Base-by-base conservation (phyloP, 345 rosid genomes). In the Clarkia xantiana region DNA sequence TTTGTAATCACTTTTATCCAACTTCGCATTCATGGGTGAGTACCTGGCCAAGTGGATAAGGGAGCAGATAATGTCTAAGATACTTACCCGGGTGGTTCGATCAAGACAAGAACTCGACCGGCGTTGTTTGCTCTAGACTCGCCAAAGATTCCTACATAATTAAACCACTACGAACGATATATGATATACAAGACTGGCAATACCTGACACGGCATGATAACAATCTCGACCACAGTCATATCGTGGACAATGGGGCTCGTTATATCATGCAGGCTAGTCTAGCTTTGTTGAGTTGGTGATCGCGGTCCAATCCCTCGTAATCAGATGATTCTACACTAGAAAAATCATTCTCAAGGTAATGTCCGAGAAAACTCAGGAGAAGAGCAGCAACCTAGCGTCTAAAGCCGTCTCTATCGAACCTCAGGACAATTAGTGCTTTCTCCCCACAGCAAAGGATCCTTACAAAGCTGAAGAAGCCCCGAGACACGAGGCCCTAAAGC, bases 31-130 rank as follows among this genome's bases (percentile, higher is more conserved):
- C 74, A 81, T 75, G 76, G 86, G 91, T 0, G 87, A 81, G 65
- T 63, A 68, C 54, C 34, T 85, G 65, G 73, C 91, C 0, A 85
- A 73, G 56, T 62, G 87, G 53, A 62, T 85, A 18, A 62, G 95
- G 59, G 87, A 85, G 60, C 62, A 68, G 62, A 73, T 85, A 84
- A 58, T 85, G 39, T 73, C 85, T 6, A 85, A 77, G 67, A 61
- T 79, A 5, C 54, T 85, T 42, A 79, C 83, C 81, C 29, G 81
- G 87, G 1, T 85, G 91, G 95, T 85, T 81, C 25, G 85, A 81
- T 54, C 67, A 59, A 47, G 81, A 77, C 25, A 79, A 77, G 63
- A 85, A 79, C 52, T 76, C 88, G 0, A 82, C 83, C n/a, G 91
- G 83, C 8, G 67, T 88, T 0, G 53, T 85, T 55, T 82, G 83